phyloP scores from a whole-genome alignment of 1,284 basidiomycete species.

The Sphaerobolus stellatus region DNA sequence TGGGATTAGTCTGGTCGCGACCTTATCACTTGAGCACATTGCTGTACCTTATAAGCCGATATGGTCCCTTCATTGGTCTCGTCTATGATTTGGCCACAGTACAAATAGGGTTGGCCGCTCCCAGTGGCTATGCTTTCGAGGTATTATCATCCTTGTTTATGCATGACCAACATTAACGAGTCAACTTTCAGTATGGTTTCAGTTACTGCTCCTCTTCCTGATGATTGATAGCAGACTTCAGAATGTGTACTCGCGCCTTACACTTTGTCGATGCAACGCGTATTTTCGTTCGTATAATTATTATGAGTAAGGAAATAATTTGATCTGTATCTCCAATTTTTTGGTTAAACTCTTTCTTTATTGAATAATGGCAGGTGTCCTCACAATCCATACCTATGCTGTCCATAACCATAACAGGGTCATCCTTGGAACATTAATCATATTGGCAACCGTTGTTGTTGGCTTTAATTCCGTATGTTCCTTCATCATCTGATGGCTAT shows the following conservation, averaged over 20 bases:
- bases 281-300: background rate
- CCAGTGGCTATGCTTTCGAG: background rate
- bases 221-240: background rate
- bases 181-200: background rate
- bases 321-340: background rate
- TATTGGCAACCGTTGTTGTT: background rate
- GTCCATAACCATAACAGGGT: constrained; percentile 7
- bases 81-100: constrained; percentile 4
- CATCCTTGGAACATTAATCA: background rate
- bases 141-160: background rate
- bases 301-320: background rate
- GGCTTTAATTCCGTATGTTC: background rate
- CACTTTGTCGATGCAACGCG: constrained; percentile 8
- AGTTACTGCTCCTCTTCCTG: background rate
- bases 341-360: background rate
- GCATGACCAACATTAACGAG: background rate
- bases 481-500: background rate
- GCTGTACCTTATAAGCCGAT: constrained; percentile 6
- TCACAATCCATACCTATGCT: constrained; percentile 10
- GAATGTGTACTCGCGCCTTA: background rate
- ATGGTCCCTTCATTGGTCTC: constrained; percentile 6
- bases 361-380: too few relatives aligned
- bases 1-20: constrained; percentile 4
- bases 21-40: background rate
- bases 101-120: background rate